phyloP scores from a whole-genome alignment of 2,329 filamentous ascomycete species.

The Aureobasidium subglaciale region DNA sequence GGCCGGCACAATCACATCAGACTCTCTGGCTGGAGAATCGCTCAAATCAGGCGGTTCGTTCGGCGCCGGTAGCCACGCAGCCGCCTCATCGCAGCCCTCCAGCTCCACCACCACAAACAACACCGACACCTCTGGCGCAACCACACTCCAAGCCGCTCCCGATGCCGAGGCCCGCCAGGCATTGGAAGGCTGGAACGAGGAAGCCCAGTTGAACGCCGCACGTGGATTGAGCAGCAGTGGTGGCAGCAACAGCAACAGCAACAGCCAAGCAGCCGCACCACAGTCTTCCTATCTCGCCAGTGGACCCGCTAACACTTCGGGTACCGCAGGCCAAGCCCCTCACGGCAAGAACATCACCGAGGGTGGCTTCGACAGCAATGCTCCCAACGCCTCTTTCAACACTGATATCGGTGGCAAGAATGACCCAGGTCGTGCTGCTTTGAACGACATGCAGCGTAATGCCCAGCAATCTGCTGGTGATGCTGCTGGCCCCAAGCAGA shows the following conservation, averaged over 20 bases:
- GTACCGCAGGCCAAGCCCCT: constrained; percentile 28
- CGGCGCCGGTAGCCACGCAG: constrained; percentile 49
- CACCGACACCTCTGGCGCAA: constrained; percentile 48
- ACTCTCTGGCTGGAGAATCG: constrained; percentile 73
- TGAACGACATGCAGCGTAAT: constrained; percentile 24
- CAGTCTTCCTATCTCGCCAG: background rate
- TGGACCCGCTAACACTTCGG: background rate
- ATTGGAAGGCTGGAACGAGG: constrained; percentile 32
- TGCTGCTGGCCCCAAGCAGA: constrained; percentile 1
- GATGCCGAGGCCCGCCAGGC: constrained; percentile 41
- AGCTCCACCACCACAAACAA: constrained; percentile 50
- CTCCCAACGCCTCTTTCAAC: constrained; percentile 45
- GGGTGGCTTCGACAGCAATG: constrained; percentile 36
- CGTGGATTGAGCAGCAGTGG: constrained; percentile 13
- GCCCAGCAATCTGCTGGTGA: constrained; percentile 11
- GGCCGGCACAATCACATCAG: constrained; percentile 56
- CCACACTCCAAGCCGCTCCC: constrained; percentile 41
- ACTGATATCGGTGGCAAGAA: constrained; percentile 47
- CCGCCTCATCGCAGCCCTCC: constrained; percentile 44
- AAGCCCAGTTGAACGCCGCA: constrained; percentile 34
- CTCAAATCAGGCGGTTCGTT: constrained; percentile 54
- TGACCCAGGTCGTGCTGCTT: constrained; percentile 48
- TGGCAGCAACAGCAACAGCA: background rate
- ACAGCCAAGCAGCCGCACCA: constrained; percentile 25
- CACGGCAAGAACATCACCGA: constrained; percentile 47